These are phyloP conservation scores for Tricladium varicosporioides DNA, from an alignment of 2,329 filamentous ascomycete genomes.

Conservation along the genomic window DNA sequence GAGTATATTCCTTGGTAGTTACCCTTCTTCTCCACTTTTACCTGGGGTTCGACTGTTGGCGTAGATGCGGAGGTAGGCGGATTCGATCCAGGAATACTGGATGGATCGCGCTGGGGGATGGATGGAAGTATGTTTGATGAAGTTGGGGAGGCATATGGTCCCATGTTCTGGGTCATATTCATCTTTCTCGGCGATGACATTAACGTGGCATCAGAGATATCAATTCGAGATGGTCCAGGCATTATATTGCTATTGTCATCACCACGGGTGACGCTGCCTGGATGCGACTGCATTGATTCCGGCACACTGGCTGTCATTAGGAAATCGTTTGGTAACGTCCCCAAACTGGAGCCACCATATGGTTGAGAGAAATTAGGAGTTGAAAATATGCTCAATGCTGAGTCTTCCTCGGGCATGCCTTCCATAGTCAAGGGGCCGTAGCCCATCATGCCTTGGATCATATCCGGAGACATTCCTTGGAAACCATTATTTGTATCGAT, in stretches of 20 bases:
- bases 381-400: constrained; percentile 27
- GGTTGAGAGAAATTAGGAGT: constrained; percentile 19
- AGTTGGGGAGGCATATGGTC: constrained; percentile 23
- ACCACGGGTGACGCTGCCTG: constrained; percentile 6
- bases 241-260: constrained; percentile 21
- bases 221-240: constrained; percentile 15
- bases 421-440: constrained; percentile 30
- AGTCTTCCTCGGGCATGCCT: constrained; percentile 25
- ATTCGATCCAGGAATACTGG: constrained; percentile 34
- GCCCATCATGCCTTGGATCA: constrained; percentile 31
- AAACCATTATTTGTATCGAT: constrained; percentile 25
- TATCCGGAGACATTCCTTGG: constrained; percentile 25
- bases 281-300: constrained; percentile 13
- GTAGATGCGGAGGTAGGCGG: constrained; percentile 29
- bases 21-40: constrained; percentile 45
- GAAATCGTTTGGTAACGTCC: constrained; percentile 26
- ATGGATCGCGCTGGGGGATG: constrained; percentile 13
- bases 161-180: constrained; percentile 19
- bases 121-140: constrained; percentile 13
- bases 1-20: constrained; percentile 73
- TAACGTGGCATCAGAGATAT: constrained; percentile 15
- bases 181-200: constrained; percentile 21
- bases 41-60: constrained; percentile 24
- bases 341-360: constrained; percentile 22
- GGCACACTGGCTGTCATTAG: constrained; percentile 20